Percentiles rank a stretch among this genome's conserved stretches.
phyloP scores from a whole-genome alignment of 345 rosid genomes.

The Citrus hindsii region DNA sequence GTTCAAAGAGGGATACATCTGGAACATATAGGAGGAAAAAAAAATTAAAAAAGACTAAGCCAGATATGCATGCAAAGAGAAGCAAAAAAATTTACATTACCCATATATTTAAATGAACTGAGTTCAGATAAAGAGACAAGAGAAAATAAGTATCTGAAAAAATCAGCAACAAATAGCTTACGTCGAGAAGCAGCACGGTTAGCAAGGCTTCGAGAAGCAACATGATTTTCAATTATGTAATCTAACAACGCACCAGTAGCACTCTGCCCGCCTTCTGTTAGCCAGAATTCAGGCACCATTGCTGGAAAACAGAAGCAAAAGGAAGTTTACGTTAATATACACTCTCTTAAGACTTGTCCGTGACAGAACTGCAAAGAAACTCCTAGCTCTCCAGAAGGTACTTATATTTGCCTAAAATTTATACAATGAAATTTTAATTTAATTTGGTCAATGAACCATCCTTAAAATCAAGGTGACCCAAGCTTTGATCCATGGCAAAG shows the following conservation, averaged over 20 bases:
- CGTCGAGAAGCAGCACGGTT: slow-evolving; percentile 89
- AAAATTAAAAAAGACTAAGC: neutral
- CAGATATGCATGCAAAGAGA: neutral
- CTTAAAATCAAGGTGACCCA: neutral
- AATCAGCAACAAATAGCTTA: slow-evolving; percentile 25
- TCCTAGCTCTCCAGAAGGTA: neutral
- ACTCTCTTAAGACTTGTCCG: neutral
- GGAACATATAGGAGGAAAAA: slow-evolving; percentile 20
- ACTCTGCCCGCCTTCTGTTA: slow-evolving; percentile 98
- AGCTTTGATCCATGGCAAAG: neutral
- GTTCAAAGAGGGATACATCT: slow-evolving; percentile 76
- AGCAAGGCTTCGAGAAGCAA: slow-evolving; percentile 86
- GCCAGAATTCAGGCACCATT: slow-evolving; percentile 94
- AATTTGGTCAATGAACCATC: neutral
- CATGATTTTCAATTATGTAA: slow-evolving; percentile 77
- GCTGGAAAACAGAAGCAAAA: slow-evolving; percentile 40
- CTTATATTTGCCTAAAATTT: neutral
- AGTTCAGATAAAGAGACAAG: neutral
- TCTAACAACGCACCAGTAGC: slow-evolving; percentile 96
- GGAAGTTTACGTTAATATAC: neutral
- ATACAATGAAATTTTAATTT: neutral
- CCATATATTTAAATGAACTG: neutral
- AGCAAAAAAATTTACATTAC: neutral
- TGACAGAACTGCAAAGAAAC: neutral
- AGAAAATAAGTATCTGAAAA: neutral